Evolutionary conservation across 768 basidiomycete species (phyloP).

Genomic region (Lepiota subincarnata): DNA sequence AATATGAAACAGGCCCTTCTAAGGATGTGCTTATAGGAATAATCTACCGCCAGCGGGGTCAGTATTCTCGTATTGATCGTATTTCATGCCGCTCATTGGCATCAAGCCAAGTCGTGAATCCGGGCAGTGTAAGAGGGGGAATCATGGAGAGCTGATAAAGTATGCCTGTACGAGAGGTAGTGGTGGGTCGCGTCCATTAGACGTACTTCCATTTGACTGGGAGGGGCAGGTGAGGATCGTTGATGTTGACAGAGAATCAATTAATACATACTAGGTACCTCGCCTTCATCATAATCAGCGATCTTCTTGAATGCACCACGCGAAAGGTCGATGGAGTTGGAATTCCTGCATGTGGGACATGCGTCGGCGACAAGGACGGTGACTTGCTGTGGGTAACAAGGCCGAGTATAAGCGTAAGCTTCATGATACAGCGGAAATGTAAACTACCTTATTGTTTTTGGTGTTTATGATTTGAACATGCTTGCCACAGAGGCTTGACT

Average conservation of each 20-base stretch:
- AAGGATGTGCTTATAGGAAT: not conserved
- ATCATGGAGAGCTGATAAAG: conserved; percentile 35
- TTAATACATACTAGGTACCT: conserved; percentile 48
- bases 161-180: conserved; percentile 8
- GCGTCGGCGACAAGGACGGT: conserved; percentile 69
- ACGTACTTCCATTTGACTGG: conserved; percentile 36
- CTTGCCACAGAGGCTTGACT: conserved; percentile 62
- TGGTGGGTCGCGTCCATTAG: conserved; percentile 17
- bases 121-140: conserved; percentile 8
- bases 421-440: not conserved
- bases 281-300: conserved; percentile 44
- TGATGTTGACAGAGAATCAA: not conserved
- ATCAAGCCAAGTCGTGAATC: conserved; percentile 8
- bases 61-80: conserved; percentile 4
- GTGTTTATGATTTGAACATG: conserved; percentile 61
- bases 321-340: conserved; percentile 75
- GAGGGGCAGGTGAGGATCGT: conserved; percentile 11
- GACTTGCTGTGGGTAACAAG: conserved; percentile 31
- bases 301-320: conserved; percentile 59
- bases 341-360: conserved; percentile 72
- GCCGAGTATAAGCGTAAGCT: conserved; percentile 1
- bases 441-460: conserved; percentile 43
- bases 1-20: not conserved
- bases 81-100: conserved; percentile 10
- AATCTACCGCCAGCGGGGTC: conserved; percentile 5